Evolutionary conservation across 768 basidiomycete genomes (phyloP).

Genomic region (Boletus sp.): DNA sequence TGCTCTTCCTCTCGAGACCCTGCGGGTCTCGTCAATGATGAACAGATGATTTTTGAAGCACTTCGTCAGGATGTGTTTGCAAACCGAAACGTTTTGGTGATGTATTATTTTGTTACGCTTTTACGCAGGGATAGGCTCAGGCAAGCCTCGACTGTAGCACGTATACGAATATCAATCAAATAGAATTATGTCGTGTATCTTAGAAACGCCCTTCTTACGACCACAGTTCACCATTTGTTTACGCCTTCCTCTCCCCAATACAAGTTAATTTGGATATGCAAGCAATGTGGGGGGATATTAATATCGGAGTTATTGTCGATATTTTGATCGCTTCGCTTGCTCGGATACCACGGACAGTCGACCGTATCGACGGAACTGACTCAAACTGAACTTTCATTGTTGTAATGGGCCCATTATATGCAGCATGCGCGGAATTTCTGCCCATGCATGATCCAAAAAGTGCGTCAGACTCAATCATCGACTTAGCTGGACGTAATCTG

Average conservation of each 20-base stretch:
- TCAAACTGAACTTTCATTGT: not conserved
- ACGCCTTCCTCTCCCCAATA: not conserved
- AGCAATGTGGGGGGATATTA: not conserved
- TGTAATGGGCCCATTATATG: not conserved
- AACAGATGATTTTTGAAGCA: conserved; percentile 9
- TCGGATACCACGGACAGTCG: conserved; percentile 1
- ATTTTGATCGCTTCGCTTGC: not conserved
- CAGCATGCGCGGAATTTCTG: not conserved
- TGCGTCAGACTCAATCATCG: too few relatives aligned
- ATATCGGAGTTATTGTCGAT: not conserved
- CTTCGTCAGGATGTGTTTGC: conserved; percentile 21
- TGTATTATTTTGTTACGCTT: conserved; percentile 24
- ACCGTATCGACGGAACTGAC: not conserved
- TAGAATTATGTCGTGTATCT: conserved; percentile 24
- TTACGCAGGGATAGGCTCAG: conserved; percentile 16
- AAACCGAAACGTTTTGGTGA: conserved; percentile 11
- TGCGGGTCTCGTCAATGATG: conserved; percentile 6
- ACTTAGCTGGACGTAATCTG: not conserved
- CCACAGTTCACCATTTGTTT: conserved; percentile 1
- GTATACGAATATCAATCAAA: conserved; percentile 1
- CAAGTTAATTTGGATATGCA: not conserved
- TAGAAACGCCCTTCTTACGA: conserved; percentile 15
- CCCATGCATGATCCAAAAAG: not conserved
- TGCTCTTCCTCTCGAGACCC: not conserved
- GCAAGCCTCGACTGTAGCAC: conserved; percentile 20